These are phyloP conservation scores for Jasminum sambac DNA, from an alignment of 257 asterid species.

Conservation along the genomic window DNA sequence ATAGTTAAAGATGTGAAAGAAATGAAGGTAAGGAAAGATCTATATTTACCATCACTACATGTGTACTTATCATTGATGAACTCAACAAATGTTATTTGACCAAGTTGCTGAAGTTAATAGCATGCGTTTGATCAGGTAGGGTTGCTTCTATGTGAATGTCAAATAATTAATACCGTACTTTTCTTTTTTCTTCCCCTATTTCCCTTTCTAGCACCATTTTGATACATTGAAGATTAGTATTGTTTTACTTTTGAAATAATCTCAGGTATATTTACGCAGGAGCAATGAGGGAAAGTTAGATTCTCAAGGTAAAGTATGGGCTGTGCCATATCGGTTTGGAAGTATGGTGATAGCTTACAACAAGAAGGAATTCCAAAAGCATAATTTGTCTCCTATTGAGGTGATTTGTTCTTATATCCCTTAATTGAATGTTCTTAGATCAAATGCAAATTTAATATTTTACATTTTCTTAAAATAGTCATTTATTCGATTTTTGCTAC, in stretches of 20 bases:
- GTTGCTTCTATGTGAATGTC: conserved; percentile 7
- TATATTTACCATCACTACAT: conserved; percentile 4
- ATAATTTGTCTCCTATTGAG: conserved; percentile 69
- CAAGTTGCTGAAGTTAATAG: conserved; percentile 1
- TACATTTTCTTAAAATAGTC: too few species aligned
- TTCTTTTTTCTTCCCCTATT: conserved; percentile 3
- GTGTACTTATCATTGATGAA: not conserved
- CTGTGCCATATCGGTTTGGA: conserved; percentile 96
- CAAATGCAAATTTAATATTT: not conserved
- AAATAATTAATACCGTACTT: not conserved
- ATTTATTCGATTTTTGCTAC: too few species aligned
- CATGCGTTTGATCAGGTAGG: not conserved
- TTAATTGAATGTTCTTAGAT: conserved; percentile 2
- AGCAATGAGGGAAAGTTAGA: conserved; percentile 71
- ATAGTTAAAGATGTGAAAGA: not conserved
- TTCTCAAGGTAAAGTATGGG: conserved; percentile 77
- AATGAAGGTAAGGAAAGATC: not conserved
- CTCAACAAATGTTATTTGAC: conserved; percentile 2
- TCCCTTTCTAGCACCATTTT: conserved; percentile 21
- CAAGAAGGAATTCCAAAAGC: conserved; percentile 66
- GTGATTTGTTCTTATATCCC: conserved; percentile 35
- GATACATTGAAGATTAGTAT: conserved; percentile 31
- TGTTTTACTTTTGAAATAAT: conserved; percentile 53
- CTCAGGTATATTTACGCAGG: conserved; percentile 99
- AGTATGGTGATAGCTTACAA: conserved; percentile 92